Conservation (phyloP, 805 yeast species). For the Wickerhamomyces tratensis region DNA sequence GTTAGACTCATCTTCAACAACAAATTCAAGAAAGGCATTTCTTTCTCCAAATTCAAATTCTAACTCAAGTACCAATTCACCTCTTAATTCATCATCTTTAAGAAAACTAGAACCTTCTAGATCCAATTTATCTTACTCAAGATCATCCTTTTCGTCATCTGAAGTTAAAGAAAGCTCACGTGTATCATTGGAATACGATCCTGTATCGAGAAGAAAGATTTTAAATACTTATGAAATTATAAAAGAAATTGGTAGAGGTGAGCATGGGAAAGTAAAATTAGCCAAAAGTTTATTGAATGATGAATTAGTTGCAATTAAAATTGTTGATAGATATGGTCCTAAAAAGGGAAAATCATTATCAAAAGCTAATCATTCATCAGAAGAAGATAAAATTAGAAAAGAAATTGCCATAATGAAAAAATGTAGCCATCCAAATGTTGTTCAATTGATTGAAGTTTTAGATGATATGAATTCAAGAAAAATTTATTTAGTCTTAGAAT, state of each 20-base stretch:
- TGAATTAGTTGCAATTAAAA: slow-evolving; percentile 83
- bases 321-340: slow-evolving; percentile 67
- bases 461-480: slow-evolving; percentile 81
- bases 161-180: slow-evolving; percentile 75
- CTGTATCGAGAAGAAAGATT: slow-evolving; percentile 69
- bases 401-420: slow-evolving; percentile 93
- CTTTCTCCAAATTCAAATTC: no score
- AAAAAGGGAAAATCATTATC: slow-evolving; percentile 39
- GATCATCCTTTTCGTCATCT: slow-evolving; percentile 11
- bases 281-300: slow-evolving; percentile 63
- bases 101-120: slow-evolving; percentile 15
- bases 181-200: slow-evolving; percentile 81
- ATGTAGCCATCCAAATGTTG: slow-evolving; percentile 90
- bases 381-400: slow-evolving; percentile 68
- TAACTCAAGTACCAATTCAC: neutral
- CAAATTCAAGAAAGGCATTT: neutral
- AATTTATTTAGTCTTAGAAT: slow-evolving; percentile 84
- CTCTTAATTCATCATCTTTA: neutral
- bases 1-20: neutral
- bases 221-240: slow-evolving; percentile 86
- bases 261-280: slow-evolving; percentile 95
- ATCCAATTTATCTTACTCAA: slow-evolving; percentile 16
- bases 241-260: slow-evolving; percentile 88
- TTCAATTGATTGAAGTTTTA: slow-evolving; percentile 72
- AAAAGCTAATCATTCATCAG: slow-evolving; percentile 18